Evolutionary conservation across 169 alveolate genomes (phyloP).

Genomic region (Haemoproteus tartakovskyi): DNA sequence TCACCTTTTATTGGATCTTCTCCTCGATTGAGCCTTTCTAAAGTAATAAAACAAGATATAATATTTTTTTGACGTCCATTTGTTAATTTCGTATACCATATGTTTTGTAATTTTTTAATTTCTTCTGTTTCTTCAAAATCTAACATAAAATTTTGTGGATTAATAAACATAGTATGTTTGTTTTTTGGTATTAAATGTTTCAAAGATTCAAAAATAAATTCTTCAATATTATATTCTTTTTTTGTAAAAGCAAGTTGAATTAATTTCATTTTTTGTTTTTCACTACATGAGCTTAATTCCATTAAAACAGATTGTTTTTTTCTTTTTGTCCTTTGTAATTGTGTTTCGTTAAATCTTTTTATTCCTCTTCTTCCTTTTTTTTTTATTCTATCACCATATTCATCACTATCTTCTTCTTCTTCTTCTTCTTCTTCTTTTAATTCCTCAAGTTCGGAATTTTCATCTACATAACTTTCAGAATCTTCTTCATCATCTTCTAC

Average conservation of each 20-base stretch:
- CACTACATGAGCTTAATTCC: slow-evolving; percentile 39
- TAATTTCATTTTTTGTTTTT: slow-evolving; percentile 26
- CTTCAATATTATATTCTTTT: slow-evolving; percentile 58
- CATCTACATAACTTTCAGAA: not conserved
- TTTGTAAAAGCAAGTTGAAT: slow-evolving; percentile 34
- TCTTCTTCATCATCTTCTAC: not conserved
- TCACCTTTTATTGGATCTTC: not conserved
- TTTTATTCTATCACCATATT: not conserved
- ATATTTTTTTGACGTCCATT: slow-evolving; percentile 31
- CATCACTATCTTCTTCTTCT: slow-evolving; percentile 7
- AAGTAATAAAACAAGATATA: slow-evolving; percentile 19
- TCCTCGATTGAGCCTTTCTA: slow-evolving; percentile 1
- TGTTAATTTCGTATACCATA: slow-evolving; percentile 53
- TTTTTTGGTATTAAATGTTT: slow-evolving; percentile 34
- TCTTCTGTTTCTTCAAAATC: slow-evolving; percentile 19
- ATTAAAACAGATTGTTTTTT: slow-evolving; percentile 44
- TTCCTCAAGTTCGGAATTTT: not conserved
- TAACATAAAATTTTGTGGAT: slow-evolving; percentile 19
- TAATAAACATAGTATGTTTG: slow-evolving; percentile 9
- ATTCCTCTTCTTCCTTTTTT: not conserved
- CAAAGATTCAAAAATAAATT: slow-evolving; percentile 26
- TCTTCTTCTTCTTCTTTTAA: not conserved
- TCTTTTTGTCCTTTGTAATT: too few relatives aligned
- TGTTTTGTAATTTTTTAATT: slow-evolving; percentile 25
- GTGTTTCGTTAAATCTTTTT: slow-evolving; percentile 17